Evolutionary conservation across 2,329 filamentous ascomycete species (phyloP).

Genomic region (Ceratocystis smalleyi): DNA sequence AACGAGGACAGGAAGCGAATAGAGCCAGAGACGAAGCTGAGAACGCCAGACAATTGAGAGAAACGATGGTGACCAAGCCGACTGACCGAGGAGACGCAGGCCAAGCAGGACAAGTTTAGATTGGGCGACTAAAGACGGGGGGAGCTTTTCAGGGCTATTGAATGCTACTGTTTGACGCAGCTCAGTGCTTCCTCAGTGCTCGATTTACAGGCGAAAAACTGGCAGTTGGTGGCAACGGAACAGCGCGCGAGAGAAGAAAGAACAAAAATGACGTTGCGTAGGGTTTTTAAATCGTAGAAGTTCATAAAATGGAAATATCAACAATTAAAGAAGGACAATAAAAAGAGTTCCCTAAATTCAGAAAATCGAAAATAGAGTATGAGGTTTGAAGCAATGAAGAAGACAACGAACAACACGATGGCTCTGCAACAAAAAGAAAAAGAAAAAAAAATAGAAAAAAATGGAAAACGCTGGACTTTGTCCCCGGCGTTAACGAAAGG

Average conservation of each 20-base stretch:
- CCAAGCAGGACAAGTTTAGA: background rate
- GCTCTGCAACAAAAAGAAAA: background rate
- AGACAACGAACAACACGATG: background rate
- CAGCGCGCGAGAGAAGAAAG: background rate
- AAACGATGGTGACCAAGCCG: background rate
- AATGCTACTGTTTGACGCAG: too few relatives aligned
- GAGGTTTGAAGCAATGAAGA: background rate
- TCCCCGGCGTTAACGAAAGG: background rate
- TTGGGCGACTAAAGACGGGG: background rate
- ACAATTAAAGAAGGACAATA: background rate
- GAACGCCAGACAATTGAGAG: background rate
- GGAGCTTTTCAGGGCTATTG: too few relatives aligned
- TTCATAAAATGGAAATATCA: background rate
- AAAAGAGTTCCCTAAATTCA: slow-evolving; percentile 17
- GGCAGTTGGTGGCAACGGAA: background rate
- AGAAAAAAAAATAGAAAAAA: background rate
- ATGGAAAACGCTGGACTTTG: background rate
- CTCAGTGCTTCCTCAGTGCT: too few relatives aligned
- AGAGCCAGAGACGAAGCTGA: too few relatives aligned
- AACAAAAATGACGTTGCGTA: slow-evolving; percentile 1
- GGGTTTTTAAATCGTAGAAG: background rate
- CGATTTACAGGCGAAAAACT: background rate
- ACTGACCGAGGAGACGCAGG: background rate
- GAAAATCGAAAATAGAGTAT: slow-evolving; percentile 17
- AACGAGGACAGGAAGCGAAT: background rate